Evolutionary conservation across 1,284 basidiomycete genomes (phyloP), one percentile per base, ranked within the genome.

Genomic region (Marasmius oreades): DNA sequence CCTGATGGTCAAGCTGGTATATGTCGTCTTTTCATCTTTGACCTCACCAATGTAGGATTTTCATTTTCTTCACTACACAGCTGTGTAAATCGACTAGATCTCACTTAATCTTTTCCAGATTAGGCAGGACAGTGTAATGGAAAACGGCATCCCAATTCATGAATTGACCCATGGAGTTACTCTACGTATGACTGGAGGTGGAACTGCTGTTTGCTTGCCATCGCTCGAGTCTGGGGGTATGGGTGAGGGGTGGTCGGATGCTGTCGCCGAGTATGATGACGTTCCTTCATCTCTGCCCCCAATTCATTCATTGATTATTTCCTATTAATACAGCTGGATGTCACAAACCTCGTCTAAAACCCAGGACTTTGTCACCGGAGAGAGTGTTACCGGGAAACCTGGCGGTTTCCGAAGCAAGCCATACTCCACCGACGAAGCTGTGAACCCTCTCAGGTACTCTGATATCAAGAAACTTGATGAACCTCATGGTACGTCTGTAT

Each of bases 211-310:
- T 11, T 82, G 81, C 64, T 66, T 82, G 24, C 77, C 79, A 61
- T 76, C 77, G 3, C 69, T 67, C 10, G 80, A 82, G 62, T 69
- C 80, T 31, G 73, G 73, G 26, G 80, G 80, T 5, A 69, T 83
- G 62, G 80, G 80, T 28, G 81, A 83, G 68, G 80, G 77, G 20
- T 81, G 79, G 79, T 77, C 76, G 16, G 80, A 82, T 64, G 75
- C 78, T 22, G 70, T 82, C 63, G 78, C 80, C 12, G 72, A 77
- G 77, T 78, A 62, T n/a, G 71, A 33, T 31, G 28, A n/a, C n/a
- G n/a, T n/a, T 31, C 26, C 22, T 10, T 16, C n/a, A 39, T 16
- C 5, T 16, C 39, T 10, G 23, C 18, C 3, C 20, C 2, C 20
- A 31, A 43, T 59, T n/a, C 23, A 12, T n/a, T 16, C 43, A 20